Evolutionary conservation across 2,329 filamentous ascomycete genomes (phyloP), one percentile per base, ranked within the genome.

Genomic region (Penicillium sp.): DNA sequence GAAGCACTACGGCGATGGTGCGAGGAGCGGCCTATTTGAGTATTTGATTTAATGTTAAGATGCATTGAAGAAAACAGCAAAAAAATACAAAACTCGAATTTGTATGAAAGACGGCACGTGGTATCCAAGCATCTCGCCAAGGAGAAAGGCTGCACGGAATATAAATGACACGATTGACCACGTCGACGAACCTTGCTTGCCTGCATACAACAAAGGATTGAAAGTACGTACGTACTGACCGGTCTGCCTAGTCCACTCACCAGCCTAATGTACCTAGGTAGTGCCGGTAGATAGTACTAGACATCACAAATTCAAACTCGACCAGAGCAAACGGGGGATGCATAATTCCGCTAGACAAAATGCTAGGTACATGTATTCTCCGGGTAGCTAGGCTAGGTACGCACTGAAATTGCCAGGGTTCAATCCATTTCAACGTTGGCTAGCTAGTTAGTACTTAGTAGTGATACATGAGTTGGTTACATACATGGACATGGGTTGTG

Each of bases 1-100:
- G 82, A 87, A 64, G 78, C 78, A 33, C 85, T 87, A 63, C 82
- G 83, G 70, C 74, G 74, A 59, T 89, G 89, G 74, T 92, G 86
- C 71, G 77, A 79, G 61, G 63, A 61, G 28, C 48, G 50, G 38
- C 48, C 52, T 16, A 53, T 59, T 23, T 56, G 33, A 55, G 42
- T 14, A 47, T 11, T n/a, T 18, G 46, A 26, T 4, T 14, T 38
- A 38, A 38, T 16, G 33, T 38, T 11, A 5, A 5, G 33, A 38
- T 16, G 35, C 3, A 8, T 3, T 18, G 35, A 14, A 40, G 16
- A 28, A 28, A 8, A 28, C 4, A 28, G 4, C 4, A 28, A 28
- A 28, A 8, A 28, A 28, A 28, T 28, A 28, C 26, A 28, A 28
- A 28, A 4, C 8, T 28, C 11, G 8, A 33, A 33, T 6, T 33